Evolutionary conservation across 106 monocot genomes (phyloP).

Genomic region (Cymbidium sinense): DNA sequence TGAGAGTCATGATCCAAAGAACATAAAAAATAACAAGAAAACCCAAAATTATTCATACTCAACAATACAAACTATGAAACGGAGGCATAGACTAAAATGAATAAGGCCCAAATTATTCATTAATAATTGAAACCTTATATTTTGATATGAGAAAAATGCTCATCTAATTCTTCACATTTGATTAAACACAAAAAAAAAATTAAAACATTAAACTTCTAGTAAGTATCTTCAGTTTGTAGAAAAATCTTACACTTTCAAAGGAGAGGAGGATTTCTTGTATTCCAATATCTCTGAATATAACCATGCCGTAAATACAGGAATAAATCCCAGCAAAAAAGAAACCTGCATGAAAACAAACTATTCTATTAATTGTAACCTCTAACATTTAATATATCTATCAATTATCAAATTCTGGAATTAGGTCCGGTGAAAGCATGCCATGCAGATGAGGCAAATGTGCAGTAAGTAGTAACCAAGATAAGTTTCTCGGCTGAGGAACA

Average conservation of each 20-base stretch:
- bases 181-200: neutral
- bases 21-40: slow-evolving; percentile 2
- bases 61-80: neutral
- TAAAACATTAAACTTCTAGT: neutral
- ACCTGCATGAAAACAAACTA: slow-evolving; percentile 25
- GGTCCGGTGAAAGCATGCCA: neutral
- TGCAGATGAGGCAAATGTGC: neutral
- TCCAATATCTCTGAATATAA: slow-evolving; percentile 37
- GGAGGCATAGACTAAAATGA: neutral
- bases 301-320: slow-evolving; percentile 34
- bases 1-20: neutral
- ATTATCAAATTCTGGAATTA: neutral
- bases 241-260: slow-evolving; percentile 35
- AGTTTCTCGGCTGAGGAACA: neutral
- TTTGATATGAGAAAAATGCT: neutral
- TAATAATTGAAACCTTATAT: neutral
- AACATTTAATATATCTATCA: slow-evolving; percentile 1
- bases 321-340: slow-evolving; percentile 38
- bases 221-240: neutral
- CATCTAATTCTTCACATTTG: neutral
- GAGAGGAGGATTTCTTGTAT: slow-evolving; percentile 22
- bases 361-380: neutral
- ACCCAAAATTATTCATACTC: neutral
- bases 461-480: neutral
- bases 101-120: neutral